Conservation (phyloP, 345 rosid genomes). For the Litchi chinensis region DNA sequence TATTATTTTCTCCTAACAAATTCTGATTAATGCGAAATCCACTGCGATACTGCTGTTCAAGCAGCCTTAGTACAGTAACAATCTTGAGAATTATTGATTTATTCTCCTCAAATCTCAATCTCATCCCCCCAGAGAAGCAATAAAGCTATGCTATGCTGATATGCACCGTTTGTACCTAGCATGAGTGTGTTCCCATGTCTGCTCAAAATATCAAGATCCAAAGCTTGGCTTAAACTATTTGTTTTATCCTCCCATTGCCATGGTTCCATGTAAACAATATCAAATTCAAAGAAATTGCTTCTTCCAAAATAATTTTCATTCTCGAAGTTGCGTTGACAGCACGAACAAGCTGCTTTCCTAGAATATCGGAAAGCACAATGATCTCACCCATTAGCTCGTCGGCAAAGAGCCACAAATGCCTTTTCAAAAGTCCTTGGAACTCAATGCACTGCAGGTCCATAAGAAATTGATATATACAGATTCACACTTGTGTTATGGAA, state of each 20-base stretch:
- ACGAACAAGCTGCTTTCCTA: conserved; percentile 23
- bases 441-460: not conserved
- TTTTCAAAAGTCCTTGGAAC: not conserved
- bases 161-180: conserved; percentile 12
- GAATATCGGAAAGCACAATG: conserved; percentile 18
- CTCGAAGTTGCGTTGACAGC: conserved; percentile 4
- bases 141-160: not conserved
- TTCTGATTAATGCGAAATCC: no score
- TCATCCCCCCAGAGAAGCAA: not conserved
- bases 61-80: no score
- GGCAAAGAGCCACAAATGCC: not conserved
- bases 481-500: not conserved
- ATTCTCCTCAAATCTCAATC: not conserved
- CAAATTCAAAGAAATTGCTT: not conserved
- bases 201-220: conserved; percentile 23
- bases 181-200: conserved; percentile 23
- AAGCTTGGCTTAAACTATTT: conserved; percentile 1
- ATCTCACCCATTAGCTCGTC: not conserved
- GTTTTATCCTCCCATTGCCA: conserved; percentile 20
- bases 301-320: conserved; percentile 14
- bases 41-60: no score
- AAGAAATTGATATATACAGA: not conserved
- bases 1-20: no score
- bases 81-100: not conserved
- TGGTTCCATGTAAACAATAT: conserved; percentile 17